These are phyloP conservation scores for Umbelopsis isabellina DNA, from an alignment of 192 early-diverging fungal genomes.

Conservation along the genomic window DNA sequence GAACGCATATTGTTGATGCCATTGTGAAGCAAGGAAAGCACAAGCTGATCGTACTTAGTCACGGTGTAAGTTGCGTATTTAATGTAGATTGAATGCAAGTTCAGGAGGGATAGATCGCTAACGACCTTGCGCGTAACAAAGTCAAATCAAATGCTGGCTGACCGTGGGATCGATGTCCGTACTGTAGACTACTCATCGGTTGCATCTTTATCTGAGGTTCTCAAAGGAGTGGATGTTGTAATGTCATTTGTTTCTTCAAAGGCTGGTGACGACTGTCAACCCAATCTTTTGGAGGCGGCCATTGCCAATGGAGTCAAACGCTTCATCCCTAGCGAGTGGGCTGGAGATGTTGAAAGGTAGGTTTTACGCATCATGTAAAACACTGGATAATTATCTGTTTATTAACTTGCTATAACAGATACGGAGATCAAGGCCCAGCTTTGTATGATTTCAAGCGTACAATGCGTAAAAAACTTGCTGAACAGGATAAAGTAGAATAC, in stretches of 20 bases:
- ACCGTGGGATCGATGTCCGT: constrained; percentile 1
- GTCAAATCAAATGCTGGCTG: background rate
- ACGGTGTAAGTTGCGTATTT: background rate
- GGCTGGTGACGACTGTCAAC: background rate
- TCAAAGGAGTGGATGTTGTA: background rate
- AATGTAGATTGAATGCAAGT: too few relatives aligned
- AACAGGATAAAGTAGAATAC: background rate
- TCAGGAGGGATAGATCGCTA: too few relatives aligned
- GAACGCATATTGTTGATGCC: background rate
- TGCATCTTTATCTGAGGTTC: background rate
- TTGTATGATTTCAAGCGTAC: background rate
- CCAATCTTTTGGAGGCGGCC: background rate
- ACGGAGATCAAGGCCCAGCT: too few relatives aligned
- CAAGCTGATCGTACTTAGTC: background rate
- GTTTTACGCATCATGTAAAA: background rate
- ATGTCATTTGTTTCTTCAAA: background rate
- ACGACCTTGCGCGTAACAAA: background rate
- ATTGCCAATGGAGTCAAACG: background rate
- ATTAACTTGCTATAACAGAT: too few relatives aligned
- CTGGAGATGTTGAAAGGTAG: background rate
- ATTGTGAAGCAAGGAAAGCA: background rate
- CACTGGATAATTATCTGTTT: too few relatives aligned
- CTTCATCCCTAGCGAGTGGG: constrained; percentile 10
- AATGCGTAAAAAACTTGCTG: background rate
- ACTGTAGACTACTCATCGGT: constrained; percentile 5